Evolutionary conservation across 345 rosid genomes (phyloP).

Genomic region (Salix viminalis): DNA sequence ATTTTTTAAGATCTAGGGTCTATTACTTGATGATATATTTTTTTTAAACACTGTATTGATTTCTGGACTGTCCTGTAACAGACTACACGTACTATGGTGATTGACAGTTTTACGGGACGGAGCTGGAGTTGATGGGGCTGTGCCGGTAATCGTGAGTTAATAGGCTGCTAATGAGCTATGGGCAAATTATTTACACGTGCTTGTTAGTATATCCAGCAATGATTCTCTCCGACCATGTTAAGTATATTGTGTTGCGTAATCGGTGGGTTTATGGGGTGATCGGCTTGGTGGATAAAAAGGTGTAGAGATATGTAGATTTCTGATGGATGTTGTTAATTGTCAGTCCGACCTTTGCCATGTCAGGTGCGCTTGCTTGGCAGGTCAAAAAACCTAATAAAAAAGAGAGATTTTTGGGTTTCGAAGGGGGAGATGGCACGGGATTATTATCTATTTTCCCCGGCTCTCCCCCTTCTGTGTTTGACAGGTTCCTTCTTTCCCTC

Average conservation of each 20-base stretch:
- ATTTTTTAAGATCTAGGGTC: not conserved
- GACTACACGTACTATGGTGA: not conserved
- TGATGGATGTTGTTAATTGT: not conserved
- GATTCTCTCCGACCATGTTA: not conserved
- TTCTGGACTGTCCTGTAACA: not conserved
- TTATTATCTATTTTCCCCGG: constrained; percentile 20
- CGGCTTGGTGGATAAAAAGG: not conserved
- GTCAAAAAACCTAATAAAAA: constrained; percentile 27
- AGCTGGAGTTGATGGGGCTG: not conserved
- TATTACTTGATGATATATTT: not conserved
- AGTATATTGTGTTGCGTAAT: not conserved
- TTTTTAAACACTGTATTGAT: too few species aligned
- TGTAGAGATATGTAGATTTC: not conserved
- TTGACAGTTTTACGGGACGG: not conserved
- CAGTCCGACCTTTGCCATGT: constrained; percentile 33
- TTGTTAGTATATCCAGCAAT: too few species aligned
- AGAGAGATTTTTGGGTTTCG: not conserved
- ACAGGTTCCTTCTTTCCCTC: not conserved
- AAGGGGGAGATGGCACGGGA: constrained; percentile 46
- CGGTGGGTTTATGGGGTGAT: not conserved
- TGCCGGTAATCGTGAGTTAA: not conserved
- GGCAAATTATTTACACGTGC: not conserved
- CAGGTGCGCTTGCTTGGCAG: constrained; percentile 42
- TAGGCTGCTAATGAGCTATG: not conserved
- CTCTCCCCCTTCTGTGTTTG: constrained; percentile 29